Base-by-base conservation (phyloP, 306 rosid species). In the Abrus pulchellus region DNA sequence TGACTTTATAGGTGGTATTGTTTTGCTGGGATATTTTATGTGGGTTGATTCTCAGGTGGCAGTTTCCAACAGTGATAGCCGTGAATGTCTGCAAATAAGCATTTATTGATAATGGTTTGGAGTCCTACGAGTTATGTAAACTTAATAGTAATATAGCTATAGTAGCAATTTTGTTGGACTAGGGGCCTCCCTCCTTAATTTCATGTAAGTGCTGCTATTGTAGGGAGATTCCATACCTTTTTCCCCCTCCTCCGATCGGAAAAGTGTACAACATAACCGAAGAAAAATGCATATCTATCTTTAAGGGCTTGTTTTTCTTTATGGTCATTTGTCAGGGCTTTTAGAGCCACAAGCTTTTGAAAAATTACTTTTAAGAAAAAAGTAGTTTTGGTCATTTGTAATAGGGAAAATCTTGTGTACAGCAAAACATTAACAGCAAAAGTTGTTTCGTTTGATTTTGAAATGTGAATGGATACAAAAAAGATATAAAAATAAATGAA, bases 41-140 rank as follows among this genome's bases (percentile, higher is more conserved):
- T 32, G 73, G 74, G 60, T 53, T 74, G 80, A 52, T 36, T 73
- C 62, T 52, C 44, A 7, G 72, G 53, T 81, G 68, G 9, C n/a
- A 30, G 41, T 44, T 54, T 68, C 9, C 54, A 38, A 3, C 4
- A 20, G n/a, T 29, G 53, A 1, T 55, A 32, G 43, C 40, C 40
- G 8, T 47, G 65, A 66, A 55, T 81, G 71, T 75, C 40, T 68
- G 68, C 10, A 75, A 57, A 53, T 68, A 43, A 33, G 41, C 47
- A 20, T 44, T 82, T 30, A 54, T 10, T 57, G 43, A 48, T 56
- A 74, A 67, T 74, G 80, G 45, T 36, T 44, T 55, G 70, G 57
- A 52, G 8, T 62, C 49, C 54, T 67, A 56, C 64, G 14, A 3
- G 33, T 50, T 55, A 55, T 74, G 80, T 74, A 75, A 75, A 59